Conservation (phyloP, 2,329 filamentous ascomycete species). For the Paracamarosporium sp. region DNA sequence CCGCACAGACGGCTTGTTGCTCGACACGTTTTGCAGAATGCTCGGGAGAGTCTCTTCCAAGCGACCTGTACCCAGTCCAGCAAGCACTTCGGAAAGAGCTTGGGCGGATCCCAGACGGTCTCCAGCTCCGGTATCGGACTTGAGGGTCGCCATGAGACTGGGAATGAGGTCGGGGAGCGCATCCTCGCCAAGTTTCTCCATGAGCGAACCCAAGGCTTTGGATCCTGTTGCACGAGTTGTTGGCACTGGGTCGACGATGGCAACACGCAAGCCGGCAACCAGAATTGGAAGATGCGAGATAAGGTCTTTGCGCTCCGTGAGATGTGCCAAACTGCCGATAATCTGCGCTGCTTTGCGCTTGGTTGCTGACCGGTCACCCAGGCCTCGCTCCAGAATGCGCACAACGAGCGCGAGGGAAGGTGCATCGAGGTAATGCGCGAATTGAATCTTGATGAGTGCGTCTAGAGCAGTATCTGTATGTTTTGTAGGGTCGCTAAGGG, state of each 20-base stretch:
- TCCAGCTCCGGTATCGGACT: slow-evolving; percentile 94
- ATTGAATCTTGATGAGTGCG: slow-evolving; percentile 95
- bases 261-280: slow-evolving; percentile 85
- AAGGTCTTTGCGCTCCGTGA: slow-evolving; percentile 95
- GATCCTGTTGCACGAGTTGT: slow-evolving; percentile 96
- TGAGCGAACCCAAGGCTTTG: slow-evolving; percentile 92
- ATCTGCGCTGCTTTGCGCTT: slow-evolving; percentile 97
- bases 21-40: slow-evolving; percentile 94
- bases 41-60: slow-evolving; percentile 96
- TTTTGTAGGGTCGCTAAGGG: slow-evolving; percentile 95
- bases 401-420: slow-evolving; percentile 94
- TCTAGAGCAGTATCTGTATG: slow-evolving; percentile 96
- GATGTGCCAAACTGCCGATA: slow-evolving; percentile 94
- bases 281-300: slow-evolving; percentile 89
- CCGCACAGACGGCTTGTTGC: slow-evolving; percentile 85
- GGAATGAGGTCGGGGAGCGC: slow-evolving; percentile 96
- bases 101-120: slow-evolving; percentile 96
- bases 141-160: slow-evolving; percentile 95
- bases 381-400: slow-evolving; percentile 90
- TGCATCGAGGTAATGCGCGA: slow-evolving; percentile 97
- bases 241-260: slow-evolving; percentile 93
- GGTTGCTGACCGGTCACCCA: slow-evolving; percentile 89
- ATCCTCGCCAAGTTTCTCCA: slow-evolving; percentile 98
- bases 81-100: slow-evolving; percentile 93
- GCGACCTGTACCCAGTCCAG: slow-evolving; percentile 88